These are phyloP conservation scores for Thalassiosira ordinaria DNA, from an alignment of 352 stramenopile genomes.

Conservation along the genomic window DNA sequence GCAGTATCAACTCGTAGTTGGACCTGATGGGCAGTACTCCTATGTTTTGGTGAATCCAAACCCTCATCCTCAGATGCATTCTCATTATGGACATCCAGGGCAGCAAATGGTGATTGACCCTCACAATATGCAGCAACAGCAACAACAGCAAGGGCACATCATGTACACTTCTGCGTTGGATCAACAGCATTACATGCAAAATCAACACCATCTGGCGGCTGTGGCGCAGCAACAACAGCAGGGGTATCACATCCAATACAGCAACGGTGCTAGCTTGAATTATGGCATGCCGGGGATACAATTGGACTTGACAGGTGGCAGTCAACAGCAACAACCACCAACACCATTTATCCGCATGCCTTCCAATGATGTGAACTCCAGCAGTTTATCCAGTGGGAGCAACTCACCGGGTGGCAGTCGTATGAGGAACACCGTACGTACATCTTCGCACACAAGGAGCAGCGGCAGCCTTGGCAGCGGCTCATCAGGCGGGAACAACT, in stretches of 20 bases:
- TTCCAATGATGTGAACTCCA: constrained; percentile 40
- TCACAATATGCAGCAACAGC: constrained; percentile 34
- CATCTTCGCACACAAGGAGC: constrained; percentile 5
- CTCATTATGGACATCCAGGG: constrained; percentile 30
- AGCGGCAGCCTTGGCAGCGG: constrained; percentile 36
- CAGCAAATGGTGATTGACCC: constrained; percentile 49
- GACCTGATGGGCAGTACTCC: constrained; percentile 75
- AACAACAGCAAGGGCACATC: no score
- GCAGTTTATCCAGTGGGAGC: constrained; percentile 48
- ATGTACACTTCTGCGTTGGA: constrained; percentile 46
- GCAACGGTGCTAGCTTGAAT: constrained; percentile 19
- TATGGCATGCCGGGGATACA: constrained; percentile 29
- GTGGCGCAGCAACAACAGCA: constrained; percentile 24
- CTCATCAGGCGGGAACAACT: constrained; percentile 41
- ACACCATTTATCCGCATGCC: constrained; percentile 47
- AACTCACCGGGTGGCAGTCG: constrained; percentile 5
- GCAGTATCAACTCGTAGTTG: constrained; percentile 72
- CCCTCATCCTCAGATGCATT: constrained; percentile 25
- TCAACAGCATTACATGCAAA: constrained; percentile 43
- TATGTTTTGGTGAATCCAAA: constrained; percentile 70
- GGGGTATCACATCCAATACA: constrained; percentile 57
- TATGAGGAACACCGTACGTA: background rate
- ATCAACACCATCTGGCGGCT: constrained; percentile 24
- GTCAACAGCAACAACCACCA: constrained; percentile 14
- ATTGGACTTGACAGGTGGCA: constrained; percentile 7